These are phyloP conservation scores for Rehmannia glutinosa DNA, from an alignment of 257 asterid genomes.

Conservation along the genomic window DNA sequence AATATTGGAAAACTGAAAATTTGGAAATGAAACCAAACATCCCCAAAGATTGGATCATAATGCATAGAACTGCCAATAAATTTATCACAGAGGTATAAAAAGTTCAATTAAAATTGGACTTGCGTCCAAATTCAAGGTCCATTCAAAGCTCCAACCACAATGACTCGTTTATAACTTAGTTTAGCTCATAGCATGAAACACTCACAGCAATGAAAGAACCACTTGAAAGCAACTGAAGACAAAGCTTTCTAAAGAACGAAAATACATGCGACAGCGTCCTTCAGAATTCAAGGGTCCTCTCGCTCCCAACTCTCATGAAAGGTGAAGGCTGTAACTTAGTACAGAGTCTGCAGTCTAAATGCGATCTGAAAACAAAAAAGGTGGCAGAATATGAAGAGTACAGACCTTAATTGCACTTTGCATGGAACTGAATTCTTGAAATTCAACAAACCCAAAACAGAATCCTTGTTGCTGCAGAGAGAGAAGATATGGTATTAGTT, in stretches of 20 bases:
- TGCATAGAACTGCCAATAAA: neutral
- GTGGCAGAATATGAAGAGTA: constrained; percentile 7
- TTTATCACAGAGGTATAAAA: neutral
- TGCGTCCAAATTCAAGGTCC: neutral
- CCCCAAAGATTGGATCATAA: no score
- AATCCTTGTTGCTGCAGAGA: constrained; percentile 63
- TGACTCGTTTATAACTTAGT: neutral
- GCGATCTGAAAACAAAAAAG: neutral
- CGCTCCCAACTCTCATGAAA: neutral
- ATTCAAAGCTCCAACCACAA: neutral
- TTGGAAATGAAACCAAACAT: no score
- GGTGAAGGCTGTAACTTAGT: neutral
- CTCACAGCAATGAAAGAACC: constrained; percentile 15
- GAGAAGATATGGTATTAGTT: constrained; percentile 1
- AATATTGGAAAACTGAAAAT: no score
- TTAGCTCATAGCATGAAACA: neutral
- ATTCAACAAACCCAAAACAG: constrained; percentile 88
- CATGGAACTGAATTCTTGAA: constrained; percentile 63
- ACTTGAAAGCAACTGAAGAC: neutral
- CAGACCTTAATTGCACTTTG: constrained; percentile 72
- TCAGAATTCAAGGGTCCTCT: constrained; percentile 16
- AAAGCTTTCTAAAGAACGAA: no score
- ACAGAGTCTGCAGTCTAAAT: neutral
- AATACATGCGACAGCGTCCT: no score
- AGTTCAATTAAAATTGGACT: neutral